Base-by-base conservation (phyloP, 495 filamentous ascomycete species). In the Penicillium alfredii region DNA sequence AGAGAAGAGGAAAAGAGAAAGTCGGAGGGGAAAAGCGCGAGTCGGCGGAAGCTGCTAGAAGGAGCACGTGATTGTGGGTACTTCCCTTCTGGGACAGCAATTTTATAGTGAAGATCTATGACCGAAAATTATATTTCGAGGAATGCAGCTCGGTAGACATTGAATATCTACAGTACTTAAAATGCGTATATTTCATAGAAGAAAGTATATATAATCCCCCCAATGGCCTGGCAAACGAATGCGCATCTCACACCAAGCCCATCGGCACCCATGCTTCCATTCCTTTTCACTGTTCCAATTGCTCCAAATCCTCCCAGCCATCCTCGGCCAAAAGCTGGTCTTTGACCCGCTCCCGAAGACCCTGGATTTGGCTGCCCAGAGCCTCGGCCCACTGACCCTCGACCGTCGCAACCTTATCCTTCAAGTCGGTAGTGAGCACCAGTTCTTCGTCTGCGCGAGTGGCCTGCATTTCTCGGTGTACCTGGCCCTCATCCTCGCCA, bases 361-460 rank as follows among this genome's bases (percentile, higher is more conserved):
- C 70, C 40, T 70, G 68, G 40, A 84, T 63, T 40, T 76, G 66
- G 29, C 69, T 69, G 8, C 81, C 81, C 11, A 86, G 51, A 9
- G 78, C 81, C 49, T 84, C 80, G 8, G 62, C 55, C 80, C 92
- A 98, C 60, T 92, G 86, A 15, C 85, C 81, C 61, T 97, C 92
- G 31, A 98, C 80, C 24, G 88, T 77, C 30, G 78, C 72, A 8
- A 96, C 89, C 58, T 88, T 90, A 42, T 94, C 89, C 58, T 94
- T 89, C 42, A 94, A 56, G 55, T 96, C 89, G n/a, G 78, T 77
- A 8, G 87, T 93, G 55, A 94, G 55, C 29, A 72, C 56, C 21
- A 56, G 59, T 47, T 84, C 84, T 56, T 90, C 84, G 35, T 76
- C 75, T 1, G 60, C 57, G 44, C 75, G 68, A 40, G 80, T 74